phyloP scores from a whole-genome alignment of 139 green algal genomes.

The Chlorella vulgaris region DNA sequence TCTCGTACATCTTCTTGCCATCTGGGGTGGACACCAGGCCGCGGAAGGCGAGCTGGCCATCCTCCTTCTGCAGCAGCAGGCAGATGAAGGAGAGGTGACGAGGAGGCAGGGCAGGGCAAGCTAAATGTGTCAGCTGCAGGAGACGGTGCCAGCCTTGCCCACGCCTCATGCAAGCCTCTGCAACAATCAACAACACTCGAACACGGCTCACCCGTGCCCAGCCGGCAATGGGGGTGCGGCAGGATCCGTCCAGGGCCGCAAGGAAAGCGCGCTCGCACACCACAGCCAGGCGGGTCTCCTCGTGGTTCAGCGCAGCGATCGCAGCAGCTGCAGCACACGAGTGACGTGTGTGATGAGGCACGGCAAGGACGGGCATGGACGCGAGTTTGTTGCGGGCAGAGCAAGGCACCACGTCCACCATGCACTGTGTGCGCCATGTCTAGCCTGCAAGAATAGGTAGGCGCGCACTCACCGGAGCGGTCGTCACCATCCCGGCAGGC shows the following conservation, averaged over 20 bases:
- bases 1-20: slow-evolving; percentile 83
- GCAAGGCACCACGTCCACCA: background rate
- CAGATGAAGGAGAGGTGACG: background rate
- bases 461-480: slow-evolving; percentile 26
- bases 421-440: no score
- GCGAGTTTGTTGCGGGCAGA: no score
- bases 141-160: background rate
- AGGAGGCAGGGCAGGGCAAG: background rate
- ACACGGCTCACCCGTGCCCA: slow-evolving; percentile 52
- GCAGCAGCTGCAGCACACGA: slow-evolving; percentile 43
- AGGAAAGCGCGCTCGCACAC: slow-evolving; percentile 96
- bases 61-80: slow-evolving; percentile 26
- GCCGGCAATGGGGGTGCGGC: slow-evolving; percentile 97
- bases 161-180: background rate
- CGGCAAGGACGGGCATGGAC: no score
- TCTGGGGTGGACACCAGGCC: slow-evolving; percentile 92
- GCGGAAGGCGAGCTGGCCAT: slow-evolving; percentile 84
- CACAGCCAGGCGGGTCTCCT: slow-evolving; percentile 95
- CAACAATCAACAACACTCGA: no score
- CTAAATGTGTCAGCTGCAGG: background rate
- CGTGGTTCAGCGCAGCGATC: slow-evolving; percentile 94
- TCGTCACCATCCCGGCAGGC: slow-evolving; percentile 91
- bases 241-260: slow-evolving; percentile 95
- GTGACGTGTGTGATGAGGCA: no score
- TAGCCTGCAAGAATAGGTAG: no score